Evolutionary conservation across 331 rosid genomes (phyloP).

Genomic region (Saraca asoca): DNA sequence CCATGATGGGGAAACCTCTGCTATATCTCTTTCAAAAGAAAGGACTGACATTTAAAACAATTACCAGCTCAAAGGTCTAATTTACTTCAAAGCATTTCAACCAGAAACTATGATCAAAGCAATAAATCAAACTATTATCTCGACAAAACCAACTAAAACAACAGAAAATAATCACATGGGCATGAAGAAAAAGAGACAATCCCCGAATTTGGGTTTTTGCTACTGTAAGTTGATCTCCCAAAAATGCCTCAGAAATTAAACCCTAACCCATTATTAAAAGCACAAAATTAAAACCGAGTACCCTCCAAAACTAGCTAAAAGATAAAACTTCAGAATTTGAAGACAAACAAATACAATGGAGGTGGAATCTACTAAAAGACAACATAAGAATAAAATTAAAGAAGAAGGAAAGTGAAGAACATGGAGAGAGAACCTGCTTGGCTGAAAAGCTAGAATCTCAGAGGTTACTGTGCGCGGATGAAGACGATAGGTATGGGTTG

Average conservation of each 20-base stretch:
- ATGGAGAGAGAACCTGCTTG: background rate
- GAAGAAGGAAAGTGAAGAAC: background rate
- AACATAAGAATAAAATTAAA: background rate
- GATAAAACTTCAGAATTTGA: conserved; percentile 20
- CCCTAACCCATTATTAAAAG: conserved; percentile 8
- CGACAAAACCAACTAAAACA: background rate
- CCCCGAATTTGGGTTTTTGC: background rate
- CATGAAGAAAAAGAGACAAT: background rate
- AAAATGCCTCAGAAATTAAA: background rate
- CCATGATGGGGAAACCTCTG: background rate
- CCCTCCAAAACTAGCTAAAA: background rate
- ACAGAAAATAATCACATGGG: background rate
- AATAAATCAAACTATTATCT: background rate
- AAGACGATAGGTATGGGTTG: conserved; percentile 20
- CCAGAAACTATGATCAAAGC: conserved; percentile 14
- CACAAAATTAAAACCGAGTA: conserved; percentile 10
- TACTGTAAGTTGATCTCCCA: conserved; percentile 1
- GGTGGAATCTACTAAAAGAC: conserved; percentile 9
- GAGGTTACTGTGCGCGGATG: background rate
- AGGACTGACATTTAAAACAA: background rate
- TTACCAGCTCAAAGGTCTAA: no score
- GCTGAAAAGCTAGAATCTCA: conserved; percentile 14
- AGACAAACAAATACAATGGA: background rate
- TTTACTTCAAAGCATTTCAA: conserved; percentile 6
- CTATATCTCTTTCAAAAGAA: background rate